These are phyloP conservation scores for Apophysomyces variabilis DNA, from an alignment of 371 early-diverging fungal genomes.

Conservation along the genomic window DNA sequence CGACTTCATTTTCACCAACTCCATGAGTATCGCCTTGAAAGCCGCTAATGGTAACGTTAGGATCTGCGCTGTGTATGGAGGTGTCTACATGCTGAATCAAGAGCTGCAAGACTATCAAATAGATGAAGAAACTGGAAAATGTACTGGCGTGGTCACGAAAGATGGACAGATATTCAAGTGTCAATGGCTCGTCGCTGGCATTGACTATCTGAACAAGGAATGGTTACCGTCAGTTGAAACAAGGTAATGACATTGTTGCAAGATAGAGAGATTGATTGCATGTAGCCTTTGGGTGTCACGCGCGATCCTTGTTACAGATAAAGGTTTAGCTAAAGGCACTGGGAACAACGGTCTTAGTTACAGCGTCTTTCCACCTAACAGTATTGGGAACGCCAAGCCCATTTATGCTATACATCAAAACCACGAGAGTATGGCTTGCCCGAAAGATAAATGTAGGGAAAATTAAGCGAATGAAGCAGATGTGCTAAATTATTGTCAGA, in stretches of 20 bases:
- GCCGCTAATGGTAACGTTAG: constrained; percentile 29
- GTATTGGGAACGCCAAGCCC: constrained; percentile 45
- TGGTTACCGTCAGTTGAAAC: constrained; percentile 39
- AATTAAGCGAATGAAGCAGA: neutral
- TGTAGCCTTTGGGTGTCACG: constrained; percentile 52
- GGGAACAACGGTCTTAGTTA: constrained; percentile 43
- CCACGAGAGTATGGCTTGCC: constrained; percentile 68
- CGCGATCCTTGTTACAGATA: constrained; percentile 57
- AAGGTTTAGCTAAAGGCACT: constrained; percentile 38
- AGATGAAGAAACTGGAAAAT: constrained; percentile 38
- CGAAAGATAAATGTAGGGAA: constrained; percentile 60
- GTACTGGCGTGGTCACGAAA: constrained; percentile 48
- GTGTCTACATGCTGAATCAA: constrained; percentile 80
- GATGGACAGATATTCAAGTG: constrained; percentile 53
- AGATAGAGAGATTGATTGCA: constrained; percentile 10
- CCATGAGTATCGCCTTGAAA: neutral
- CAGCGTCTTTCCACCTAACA: constrained; percentile 65
- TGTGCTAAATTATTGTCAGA: constrained; percentile 13
- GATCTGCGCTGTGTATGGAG: constrained; percentile 88
- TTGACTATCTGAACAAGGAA: constrained; percentile 54
- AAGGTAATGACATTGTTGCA: constrained; percentile 28
- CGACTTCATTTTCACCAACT: neutral
- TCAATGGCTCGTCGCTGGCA: constrained; percentile 52
- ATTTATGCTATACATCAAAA: constrained; percentile 61
- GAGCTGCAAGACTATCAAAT: constrained; percentile 41